Evolutionary conservation across 805 yeast species (phyloP).

Genomic region (Scheffersomyces spartinae): DNA sequence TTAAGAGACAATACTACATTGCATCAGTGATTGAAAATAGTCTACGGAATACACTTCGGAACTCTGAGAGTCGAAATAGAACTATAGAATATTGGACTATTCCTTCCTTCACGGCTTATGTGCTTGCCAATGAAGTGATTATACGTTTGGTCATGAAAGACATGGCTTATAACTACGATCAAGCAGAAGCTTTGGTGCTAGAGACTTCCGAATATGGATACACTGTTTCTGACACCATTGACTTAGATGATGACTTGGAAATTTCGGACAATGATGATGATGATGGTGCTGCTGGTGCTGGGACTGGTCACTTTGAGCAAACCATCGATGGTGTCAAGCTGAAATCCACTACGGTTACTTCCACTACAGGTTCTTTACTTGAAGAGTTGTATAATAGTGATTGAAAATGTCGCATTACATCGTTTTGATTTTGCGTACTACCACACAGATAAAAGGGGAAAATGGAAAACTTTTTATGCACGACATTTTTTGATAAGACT

Average conservation of each 20-base stretch:
- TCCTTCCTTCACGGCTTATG: conserved; percentile 42
- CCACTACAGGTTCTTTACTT: too few relatives aligned
- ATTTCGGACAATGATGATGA: too few relatives aligned
- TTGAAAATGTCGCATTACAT: too few relatives aligned
- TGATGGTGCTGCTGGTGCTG: too few relatives aligned
- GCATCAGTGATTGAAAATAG: conserved; percentile 29
- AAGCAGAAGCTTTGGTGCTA: conserved; percentile 36
- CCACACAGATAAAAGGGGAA: too few relatives aligned
- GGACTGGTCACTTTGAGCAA: too few relatives aligned
- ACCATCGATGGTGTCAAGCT: too few relatives aligned
- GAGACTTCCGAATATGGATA: conserved; percentile 39
- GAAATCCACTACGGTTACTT: too few relatives aligned
- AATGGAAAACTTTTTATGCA: too few relatives aligned
- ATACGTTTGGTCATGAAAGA: conserved; percentile 40
- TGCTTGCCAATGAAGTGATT: conserved; percentile 53
- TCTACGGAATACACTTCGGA: conserved; percentile 17
- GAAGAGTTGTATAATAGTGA: too few relatives aligned
- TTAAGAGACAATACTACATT: conserved; percentile 41
- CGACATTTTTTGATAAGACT: too few relatives aligned
- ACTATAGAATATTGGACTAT: conserved; percentile 53
- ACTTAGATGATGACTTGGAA: conserved; percentile 18
- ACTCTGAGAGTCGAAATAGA: conserved; percentile 18
- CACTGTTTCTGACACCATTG: conserved; percentile 18
- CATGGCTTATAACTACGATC: conserved; percentile 19
- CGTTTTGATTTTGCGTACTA: too few relatives aligned